Evolutionary conservation across 73 alveolate genomes (phyloP).

Genomic region (Strombidium stylifer): DNA sequence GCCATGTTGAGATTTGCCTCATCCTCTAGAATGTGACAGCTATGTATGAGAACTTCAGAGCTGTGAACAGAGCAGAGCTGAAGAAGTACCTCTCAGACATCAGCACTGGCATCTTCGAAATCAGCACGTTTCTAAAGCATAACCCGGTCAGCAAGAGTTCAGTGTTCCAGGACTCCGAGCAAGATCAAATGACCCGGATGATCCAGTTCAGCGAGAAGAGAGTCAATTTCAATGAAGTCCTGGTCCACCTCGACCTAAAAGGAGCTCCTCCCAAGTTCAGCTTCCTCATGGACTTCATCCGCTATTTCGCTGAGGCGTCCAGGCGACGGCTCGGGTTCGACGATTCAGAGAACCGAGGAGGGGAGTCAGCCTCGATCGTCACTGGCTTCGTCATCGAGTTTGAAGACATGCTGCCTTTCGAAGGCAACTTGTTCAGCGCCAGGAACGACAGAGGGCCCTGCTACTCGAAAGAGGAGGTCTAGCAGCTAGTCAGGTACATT

Average conservation of each 20-base stretch:
- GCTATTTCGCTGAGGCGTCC: too few species aligned
- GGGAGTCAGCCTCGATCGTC: not conserved
- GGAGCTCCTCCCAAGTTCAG: conserved; percentile 26
- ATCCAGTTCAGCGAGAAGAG: not conserved
- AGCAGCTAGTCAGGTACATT: not conserved
- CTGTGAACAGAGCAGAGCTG: too few species aligned
- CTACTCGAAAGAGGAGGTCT: conserved; percentile 14
- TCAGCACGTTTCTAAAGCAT: too few species aligned
- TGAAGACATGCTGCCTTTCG: conserved; percentile 32
- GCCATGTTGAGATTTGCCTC: too few species aligned
- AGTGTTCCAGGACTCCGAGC: not conserved
- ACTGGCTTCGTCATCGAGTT: conserved; percentile 28
- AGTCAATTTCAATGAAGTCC: conserved; percentile 19
- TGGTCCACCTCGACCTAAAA: conserved; percentile 20
- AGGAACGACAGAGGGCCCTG: conserved; percentile 5
- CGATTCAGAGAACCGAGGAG: not conserved
- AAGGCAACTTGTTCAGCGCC: not conserved
- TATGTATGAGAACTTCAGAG: too few species aligned
- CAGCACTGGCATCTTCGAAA: too few species aligned
- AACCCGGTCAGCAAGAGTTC: not conserved
- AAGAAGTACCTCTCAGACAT: too few species aligned
- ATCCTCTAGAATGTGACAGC: too few species aligned
- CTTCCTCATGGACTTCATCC: conserved; percentile 5
- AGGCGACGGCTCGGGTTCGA: too few species aligned
- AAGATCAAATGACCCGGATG: not conserved